phyloP scores from a whole-genome alignment of 805 yeast species.

The Wickerhamomyces ciferrii region DNA sequence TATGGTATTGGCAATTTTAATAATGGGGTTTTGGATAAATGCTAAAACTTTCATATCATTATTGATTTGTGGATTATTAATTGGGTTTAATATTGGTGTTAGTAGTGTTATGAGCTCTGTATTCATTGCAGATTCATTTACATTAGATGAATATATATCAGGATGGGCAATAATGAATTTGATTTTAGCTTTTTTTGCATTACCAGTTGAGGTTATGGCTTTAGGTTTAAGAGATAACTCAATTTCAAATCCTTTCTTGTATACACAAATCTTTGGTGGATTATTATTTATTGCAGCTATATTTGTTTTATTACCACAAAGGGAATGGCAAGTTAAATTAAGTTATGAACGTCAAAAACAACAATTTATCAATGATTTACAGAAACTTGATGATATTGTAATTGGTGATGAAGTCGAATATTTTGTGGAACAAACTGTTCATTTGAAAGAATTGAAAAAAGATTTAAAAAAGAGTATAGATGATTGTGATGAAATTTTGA shows the following conservation, averaged over 20 bases:
- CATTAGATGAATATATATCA: slow-evolving; percentile 29
- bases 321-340: slow-evolving; percentile 45
- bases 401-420: slow-evolving; percentile 2
- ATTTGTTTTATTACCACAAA: slow-evolving; percentile 34
- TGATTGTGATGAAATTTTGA: slow-evolving; percentile 6
- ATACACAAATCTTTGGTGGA: slow-evolving; percentile 59
- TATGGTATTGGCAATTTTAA: no score
- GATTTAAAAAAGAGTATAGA: not conserved
- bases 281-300: slow-evolving; percentile 36
- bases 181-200: slow-evolving; percentile 26
- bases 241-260: slow-evolving; percentile 38
- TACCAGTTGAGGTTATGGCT: slow-evolving; percentile 54
- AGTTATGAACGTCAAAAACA: slow-evolving; percentile 19
- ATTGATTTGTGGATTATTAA: slow-evolving; percentile 33
- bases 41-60: slow-evolving; percentile 34
- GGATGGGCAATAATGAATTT: slow-evolving; percentile 35
- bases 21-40: slow-evolving; percentile 45
- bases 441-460: not conserved
- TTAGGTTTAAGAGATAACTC: slow-evolving; percentile 33
- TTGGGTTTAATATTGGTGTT: slow-evolving; percentile 43
- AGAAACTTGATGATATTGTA: slow-evolving; percentile 1
- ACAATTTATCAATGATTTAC: not conserved
- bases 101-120: slow-evolving; percentile 36
- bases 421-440: no score
- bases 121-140: slow-evolving; percentile 34